Base-by-base conservation (phyloP, 2,329 filamentous ascomycete genomes). In the Hymenoscyphus fructigenus region DNA sequence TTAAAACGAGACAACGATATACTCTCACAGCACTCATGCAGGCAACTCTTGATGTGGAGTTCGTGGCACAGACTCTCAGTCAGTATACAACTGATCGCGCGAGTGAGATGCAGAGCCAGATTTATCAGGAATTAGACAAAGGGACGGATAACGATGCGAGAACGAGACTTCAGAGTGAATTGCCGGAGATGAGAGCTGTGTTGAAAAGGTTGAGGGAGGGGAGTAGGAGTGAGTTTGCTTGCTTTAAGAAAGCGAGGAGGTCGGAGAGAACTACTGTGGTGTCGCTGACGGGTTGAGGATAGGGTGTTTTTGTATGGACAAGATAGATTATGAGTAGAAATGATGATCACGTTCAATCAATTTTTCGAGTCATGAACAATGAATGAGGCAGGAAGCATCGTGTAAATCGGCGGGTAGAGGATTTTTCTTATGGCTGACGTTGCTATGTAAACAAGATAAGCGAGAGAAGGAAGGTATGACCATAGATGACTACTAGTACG, bases 1-100 rank as follows among this genome's bases (percentile, higher is more conserved):
- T 98, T 82, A 82, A 85, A 76, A 76, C 82, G 41, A 87, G 89
- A 6, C 77, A 72, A 34, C 82, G 82, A 23, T 98, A 95, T 78
- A 85, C 88, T 1, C 87, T 99, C 0, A 83, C 90, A 5, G 89
- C 91, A 6, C 85, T 99, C 60, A 96, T 98, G 89, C 96, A 99
- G 79, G 96, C 96, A 1, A 99, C 95, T 0, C 86, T 99, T 0
- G 95, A 99, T 74, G 93, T 97, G 1, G 95, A 99, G 78, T 98
- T 99, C 75, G 89, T 98, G 64, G 92, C 93, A 0, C 95, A 99
- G 80, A 97, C 94, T 5, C 84, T 99, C 38, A 91, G 87, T 66
- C 89, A 93, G 71, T 99, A 96, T 77, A 95, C 92, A 0, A 95
- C 92, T 0, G 91, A 96, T 64, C 85, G 87, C 60, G 92, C 93